Evolutionary conservation across 331 rosid genomes (phyloP), one percentile per base, ranked within the genome.

Genomic region (Rosa hybrid): DNA sequence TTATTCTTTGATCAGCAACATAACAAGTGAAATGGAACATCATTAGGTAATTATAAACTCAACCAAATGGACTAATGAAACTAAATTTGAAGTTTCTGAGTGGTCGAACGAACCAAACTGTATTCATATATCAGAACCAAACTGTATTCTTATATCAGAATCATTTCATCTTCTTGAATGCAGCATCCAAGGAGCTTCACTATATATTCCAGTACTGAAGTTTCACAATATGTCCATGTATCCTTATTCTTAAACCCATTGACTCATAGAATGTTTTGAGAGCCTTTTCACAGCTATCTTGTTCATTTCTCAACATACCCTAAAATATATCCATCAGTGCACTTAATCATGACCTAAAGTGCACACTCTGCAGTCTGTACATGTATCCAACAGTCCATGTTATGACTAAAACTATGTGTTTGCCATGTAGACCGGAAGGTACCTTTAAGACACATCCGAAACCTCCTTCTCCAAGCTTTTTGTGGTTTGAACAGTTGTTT

Each of bases 181-280:
- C 81, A 78, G 42, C 38, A 78, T 2, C 81, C 81, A 2, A 78
- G 56, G 11, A 78, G 56, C 81, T 78, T 78, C 45, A 78, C 81
- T 25, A 25, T 6, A 78, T 70, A 69, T 78, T 78, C 16, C 75
- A n/a, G 8, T 78, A 76, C 56, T 78, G 81, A 78, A 78, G 76
- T 23, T 70, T 69, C 11, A 65, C 76, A 68, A 78, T 78, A 9
- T 20, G 59, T 25, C 27, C 27, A 25, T 1, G 54, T n/a, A 70
- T 44, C 56, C 39, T 70, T 56, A 70, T 70, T 70, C 20, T 70
- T 70, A 38, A 70, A 44, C 56, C 45, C 74, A 1, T 34, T 0
- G 0, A 51, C 5, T 5, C 2, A 0, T 25, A 17, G 77, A 73
- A 51, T 38, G 8, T 18, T 73, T 34, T 4, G 76, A 72, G 7